Conservation (phyloP, 495 filamentous ascomycete genomes). For the Penicillium lagena region DNA sequence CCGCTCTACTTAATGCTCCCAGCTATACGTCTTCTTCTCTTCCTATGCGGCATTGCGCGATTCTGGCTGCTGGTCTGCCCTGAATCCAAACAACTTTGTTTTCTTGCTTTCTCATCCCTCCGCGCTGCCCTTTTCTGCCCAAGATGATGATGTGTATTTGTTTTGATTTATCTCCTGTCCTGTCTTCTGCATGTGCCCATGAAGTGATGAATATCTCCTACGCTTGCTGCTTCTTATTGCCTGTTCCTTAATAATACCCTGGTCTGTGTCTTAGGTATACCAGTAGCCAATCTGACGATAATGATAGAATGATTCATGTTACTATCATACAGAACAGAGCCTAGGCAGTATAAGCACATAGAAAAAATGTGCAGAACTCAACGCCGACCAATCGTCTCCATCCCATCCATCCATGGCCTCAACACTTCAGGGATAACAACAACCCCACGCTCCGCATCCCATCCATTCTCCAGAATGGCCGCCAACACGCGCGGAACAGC, state of each 20-base stretch:
- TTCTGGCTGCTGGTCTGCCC: no score
- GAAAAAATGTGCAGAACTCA: no score
- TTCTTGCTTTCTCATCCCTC: no score
- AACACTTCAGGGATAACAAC: slow-evolving; percentile 74
- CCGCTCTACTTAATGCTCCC: background rate
- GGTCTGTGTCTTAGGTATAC: background rate
- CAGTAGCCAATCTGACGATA: background rate
- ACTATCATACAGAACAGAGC: no score
- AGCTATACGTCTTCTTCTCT: no score
- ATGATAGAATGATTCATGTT: background rate
- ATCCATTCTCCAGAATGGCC: slow-evolving; percentile 89
- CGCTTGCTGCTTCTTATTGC: background rate
- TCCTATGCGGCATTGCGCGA: no score
- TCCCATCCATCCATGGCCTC: slow-evolving; percentile 74
- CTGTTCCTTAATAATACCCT: background rate
- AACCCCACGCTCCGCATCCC: slow-evolving; percentile 57
- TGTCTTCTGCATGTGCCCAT: slow-evolving; percentile 14
- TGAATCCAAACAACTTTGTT: no score
- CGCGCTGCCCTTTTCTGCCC: background rate
- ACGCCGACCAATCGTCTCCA: slow-evolving; percentile 49
- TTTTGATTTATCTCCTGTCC: slow-evolving; percentile 8
- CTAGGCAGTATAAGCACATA: no score
- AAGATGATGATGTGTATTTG: slow-evolving; percentile 12
- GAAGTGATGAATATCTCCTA: slow-evolving; percentile 13
- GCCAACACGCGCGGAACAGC: slow-evolving; percentile 87